Evolutionary conservation across 2,329 filamentous ascomycete genomes (phyloP), one percentile per base, ranked within the genome.

Genomic region (Epichloe sylvatica): DNA sequence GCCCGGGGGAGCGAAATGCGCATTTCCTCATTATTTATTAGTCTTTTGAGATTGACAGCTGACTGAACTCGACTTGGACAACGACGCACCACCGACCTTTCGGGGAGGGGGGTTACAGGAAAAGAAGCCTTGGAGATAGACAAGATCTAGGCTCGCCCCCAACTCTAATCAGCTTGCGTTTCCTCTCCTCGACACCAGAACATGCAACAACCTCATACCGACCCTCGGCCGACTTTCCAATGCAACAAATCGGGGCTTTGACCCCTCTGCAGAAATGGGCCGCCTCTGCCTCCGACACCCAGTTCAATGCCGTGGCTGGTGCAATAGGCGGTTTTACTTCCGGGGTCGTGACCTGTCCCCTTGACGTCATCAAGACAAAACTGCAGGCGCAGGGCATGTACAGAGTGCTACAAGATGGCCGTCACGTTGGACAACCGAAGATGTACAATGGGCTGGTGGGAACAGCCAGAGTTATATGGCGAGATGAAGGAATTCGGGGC

Each of bases 351-450:
- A 97, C 91, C 48, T 98, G 92, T 65, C 92, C 92, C 40, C 81
- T 98, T 58, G 92, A 98, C 73, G 92, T 98, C 54, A 97, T 98
- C 68, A 98, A 98, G 73, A 98, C 92, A 42, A 97, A 96, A 68
- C 70, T 98, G 53, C 92, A 98, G 66, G 91, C 90, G 15, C 92
- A 97, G 65, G 91, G 91, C 55, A 86, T 88, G 19, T 94, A 94
- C 66, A 57, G 66, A 57, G 76, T 70, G 56, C 67, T 66, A 62
- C 74, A 70, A 58, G 70, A 71, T 55, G 72, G 67, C 52, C 65
- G 64, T 49, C 71, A 72, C 63, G 71, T 70, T 30, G 71, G 70
- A 30, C 73, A 75, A 52, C 67, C 70, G 21, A 72, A 70, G 73
- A 70, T 92, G 46, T 98, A 98, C 65, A 82, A 84, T 54, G 92